Conservation (phyloP, 1,284 basidiomycete genomes). For the Tilletia caries region DNA sequence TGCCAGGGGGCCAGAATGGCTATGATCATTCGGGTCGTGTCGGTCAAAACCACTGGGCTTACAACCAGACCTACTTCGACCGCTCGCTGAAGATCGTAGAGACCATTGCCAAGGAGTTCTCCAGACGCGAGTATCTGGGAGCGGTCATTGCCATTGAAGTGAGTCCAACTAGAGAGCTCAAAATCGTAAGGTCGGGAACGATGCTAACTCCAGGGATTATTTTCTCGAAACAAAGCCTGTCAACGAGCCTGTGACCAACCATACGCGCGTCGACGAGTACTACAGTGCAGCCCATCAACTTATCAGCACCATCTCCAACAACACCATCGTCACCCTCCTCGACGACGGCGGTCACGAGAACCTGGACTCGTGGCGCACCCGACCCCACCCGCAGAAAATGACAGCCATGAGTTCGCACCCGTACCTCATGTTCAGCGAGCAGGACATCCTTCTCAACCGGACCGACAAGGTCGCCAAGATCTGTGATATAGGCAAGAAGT, state of each 20-base stretch:
- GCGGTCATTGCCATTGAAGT: not conserved
- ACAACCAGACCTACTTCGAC: conserved; percentile 2
- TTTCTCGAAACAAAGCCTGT: not conserved
- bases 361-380: not conserved
- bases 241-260: conserved; percentile 1
- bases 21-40: conserved; percentile 59
- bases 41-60: conserved; percentile 23
- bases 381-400: not conserved
- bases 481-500: not conserved
- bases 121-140: not conserved
- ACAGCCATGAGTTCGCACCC: conserved; percentile 5
- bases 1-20: not conserved
- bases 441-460: not conserved
- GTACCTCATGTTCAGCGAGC: not conserved
- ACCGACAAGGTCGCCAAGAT: not conserved
- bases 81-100: not conserved
- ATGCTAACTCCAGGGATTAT: no score
- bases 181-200: no score
- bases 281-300: not conserved
- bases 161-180: no score
- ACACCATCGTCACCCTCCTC: conserved; percentile 2
- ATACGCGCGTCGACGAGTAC: not conserved
- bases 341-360: not conserved
- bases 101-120: not conserved
- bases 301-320: not conserved